Percentiles rank a stretch among this genome's conserved stretches.
Evolutionary conservation across 164 flowering plant genomes (phyloP).

Genomic region (Tinospora cordifolia): DNA sequence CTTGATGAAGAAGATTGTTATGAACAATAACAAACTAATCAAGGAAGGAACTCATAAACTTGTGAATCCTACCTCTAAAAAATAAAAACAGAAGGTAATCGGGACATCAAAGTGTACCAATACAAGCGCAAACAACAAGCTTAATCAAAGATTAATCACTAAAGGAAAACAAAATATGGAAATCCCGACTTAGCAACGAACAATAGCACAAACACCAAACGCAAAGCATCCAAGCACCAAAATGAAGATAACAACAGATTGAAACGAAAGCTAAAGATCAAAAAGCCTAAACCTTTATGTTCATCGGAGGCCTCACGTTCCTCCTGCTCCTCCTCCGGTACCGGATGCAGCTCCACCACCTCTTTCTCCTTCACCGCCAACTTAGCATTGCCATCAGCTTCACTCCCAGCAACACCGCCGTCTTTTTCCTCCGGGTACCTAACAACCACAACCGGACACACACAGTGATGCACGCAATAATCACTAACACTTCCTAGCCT

Average conservation of each 20-base stretch:
- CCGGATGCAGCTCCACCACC: constrained; percentile 15
- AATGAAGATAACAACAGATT: not conserved
- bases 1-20: not conserved
- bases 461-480: constrained; percentile 76
- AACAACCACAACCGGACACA: constrained; percentile 82
- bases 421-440: constrained; percentile 50
- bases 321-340: constrained; percentile 39
- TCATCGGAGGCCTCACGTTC: constrained; percentile 42
- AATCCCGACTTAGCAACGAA: too few relatives aligned
- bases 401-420: constrained; percentile 11
- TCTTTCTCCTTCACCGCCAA: constrained; percentile 17
- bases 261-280: not conserved
- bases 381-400: not conserved
- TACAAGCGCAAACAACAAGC: too few relatives aligned
- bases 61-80: not conserved
- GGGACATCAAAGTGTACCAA: not conserved
- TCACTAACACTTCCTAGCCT: constrained; percentile 78
- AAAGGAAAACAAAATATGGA: too few relatives aligned
- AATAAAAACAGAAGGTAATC: not conserved
- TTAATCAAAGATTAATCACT: too few relatives aligned
- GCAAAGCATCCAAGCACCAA: not conserved
- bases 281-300: constrained; percentile 20
- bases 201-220: not conserved
- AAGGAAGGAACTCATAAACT: not conserved
- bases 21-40: not conserved